These are phyloP conservation scores for Rheum nobile DNA, from an alignment of 148 eudicot species.

Conservation along the genomic window DNA sequence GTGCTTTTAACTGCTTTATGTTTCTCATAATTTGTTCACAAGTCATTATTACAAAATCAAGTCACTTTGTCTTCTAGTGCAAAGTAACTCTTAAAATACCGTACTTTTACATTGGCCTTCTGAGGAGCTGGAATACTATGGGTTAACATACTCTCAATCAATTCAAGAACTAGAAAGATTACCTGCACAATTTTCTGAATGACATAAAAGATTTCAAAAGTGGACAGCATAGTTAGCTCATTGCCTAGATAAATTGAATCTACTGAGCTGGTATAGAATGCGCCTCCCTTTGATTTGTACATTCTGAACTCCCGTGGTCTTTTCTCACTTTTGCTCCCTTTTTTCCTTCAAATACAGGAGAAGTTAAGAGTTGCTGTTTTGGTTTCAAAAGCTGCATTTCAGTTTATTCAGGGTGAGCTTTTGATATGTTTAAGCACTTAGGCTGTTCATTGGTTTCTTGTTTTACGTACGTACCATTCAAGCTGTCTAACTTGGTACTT, in stretches of 20 bases:
- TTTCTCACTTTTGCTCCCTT: neutral
- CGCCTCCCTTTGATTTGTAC: too few species aligned
- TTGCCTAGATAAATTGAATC: neutral
- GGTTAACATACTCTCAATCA: neutral
- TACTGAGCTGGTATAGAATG: too few species aligned
- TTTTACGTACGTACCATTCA: neutral
- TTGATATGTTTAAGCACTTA: neutral
- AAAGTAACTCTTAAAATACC: too few species aligned
- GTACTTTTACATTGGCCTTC: too few species aligned
- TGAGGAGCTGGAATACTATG: too few species aligned
- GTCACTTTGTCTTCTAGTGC: neutral
- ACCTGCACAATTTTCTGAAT: neutral
- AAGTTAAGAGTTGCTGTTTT: constrained; percentile 36
- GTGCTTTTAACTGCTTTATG: neutral
- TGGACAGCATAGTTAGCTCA: neutral
- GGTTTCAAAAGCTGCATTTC: constrained; percentile 44
- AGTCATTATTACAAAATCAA: neutral
- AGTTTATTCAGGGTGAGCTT: constrained; percentile 36
- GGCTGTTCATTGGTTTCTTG: neutral
- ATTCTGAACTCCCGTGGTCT: neutral
- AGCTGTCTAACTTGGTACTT: neutral
- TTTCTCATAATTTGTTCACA: neutral
- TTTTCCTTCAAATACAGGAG: constrained; percentile 19
- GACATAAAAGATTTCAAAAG: neutral
- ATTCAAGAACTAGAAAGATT: neutral